Conservation (phyloP, 345 rosid genomes). For the Hypericum androsaemum region DNA sequence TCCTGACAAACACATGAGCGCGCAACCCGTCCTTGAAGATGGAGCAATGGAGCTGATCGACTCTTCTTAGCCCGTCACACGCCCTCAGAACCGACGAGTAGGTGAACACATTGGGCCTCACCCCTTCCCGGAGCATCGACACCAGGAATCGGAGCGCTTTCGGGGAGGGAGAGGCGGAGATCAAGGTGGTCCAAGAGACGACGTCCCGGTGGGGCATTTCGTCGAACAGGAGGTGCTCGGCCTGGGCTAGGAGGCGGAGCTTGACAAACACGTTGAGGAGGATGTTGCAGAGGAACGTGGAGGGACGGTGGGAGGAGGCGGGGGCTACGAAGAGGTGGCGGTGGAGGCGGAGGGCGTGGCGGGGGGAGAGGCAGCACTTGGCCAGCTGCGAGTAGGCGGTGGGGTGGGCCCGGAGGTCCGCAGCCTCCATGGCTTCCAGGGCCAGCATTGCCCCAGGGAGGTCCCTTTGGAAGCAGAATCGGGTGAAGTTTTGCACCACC, state of each 20-base stretch:
- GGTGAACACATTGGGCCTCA: conserved; percentile 51
- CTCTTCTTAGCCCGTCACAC: conserved; percentile 25
- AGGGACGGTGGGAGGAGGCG: conserved; percentile 36
- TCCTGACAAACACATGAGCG: conserved; percentile 55
- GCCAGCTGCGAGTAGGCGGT: conserved; percentile 45
- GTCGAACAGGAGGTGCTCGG: conserved; percentile 26
- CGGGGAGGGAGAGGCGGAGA: conserved; percentile 35
- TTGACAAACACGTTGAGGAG: conserved; percentile 48
- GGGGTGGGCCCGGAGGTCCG: conserved; percentile 40
- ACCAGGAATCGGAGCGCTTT: conserved; percentile 26
- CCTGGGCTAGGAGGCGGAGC: conserved; percentile 11
- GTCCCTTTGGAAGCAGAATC: conserved; percentile 41
- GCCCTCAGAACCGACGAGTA: conserved; percentile 57
- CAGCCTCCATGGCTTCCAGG: conserved; percentile 41
- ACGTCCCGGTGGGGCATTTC: conserved; percentile 28
- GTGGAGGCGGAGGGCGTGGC: conserved; percentile 38
- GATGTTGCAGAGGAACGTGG: conserved; percentile 35
- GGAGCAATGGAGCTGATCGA: conserved; percentile 46
- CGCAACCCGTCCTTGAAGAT: conserved; percentile 50
- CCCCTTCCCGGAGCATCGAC: conserved; percentile 47
- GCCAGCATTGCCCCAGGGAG: conserved; percentile 44
- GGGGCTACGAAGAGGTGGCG: conserved; percentile 39
- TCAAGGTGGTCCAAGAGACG: conserved; percentile 67
- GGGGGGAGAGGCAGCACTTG: conserved; percentile 42
- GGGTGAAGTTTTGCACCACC: conserved; percentile 20